A percentile compares a stretch with the other conserved stretches of the same genome.
These are phyloP conservation scores for Pseudogymnoascus sp. DNA, from an alignment of 2,329 filamentous ascomycete species.

Conservation along the genomic window DNA sequence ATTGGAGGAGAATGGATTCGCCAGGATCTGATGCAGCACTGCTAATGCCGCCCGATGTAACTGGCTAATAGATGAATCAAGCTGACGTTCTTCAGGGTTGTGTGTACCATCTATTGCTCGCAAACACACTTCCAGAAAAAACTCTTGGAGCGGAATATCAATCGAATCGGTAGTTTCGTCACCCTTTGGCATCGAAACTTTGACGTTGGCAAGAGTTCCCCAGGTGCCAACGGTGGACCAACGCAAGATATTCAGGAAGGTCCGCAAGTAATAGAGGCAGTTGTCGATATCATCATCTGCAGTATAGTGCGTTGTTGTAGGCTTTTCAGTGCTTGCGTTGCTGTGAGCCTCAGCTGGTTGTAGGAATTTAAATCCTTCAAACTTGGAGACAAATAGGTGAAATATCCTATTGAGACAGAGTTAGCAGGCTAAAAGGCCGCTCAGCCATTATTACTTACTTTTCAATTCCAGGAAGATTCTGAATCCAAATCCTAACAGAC, in stretches of 20 bases:
- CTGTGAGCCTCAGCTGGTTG: conserved; percentile 25
- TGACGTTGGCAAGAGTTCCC: conserved; percentile 59
- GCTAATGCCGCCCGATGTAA: conserved; percentile 65
- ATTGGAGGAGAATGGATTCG: conserved; percentile 52
- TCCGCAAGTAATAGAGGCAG: conserved; percentile 69
- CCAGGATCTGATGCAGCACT: conserved; percentile 61
- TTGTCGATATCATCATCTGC: conserved; percentile 65
- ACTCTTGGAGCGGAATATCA: conserved; percentile 57
- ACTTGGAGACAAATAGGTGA: conserved; percentile 50
- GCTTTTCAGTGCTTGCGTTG: neutral
- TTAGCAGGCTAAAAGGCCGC: conserved; percentile 18
- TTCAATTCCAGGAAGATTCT: conserved; percentile 55
- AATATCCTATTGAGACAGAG: conserved; percentile 43
- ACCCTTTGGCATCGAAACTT: conserved; percentile 41
- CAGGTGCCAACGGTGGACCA: conserved; percentile 63
- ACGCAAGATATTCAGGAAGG: conserved; percentile 64
- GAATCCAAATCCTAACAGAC: conserved; percentile 74
- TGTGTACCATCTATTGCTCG: conserved; percentile 47
- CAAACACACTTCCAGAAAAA: conserved; percentile 60
- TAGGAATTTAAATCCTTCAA: conserved; percentile 49
- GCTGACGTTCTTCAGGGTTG: conserved; percentile 30
- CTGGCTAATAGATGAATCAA: conserved; percentile 49
- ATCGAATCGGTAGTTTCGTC: conserved; percentile 38
- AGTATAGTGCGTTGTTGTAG: conserved; percentile 32
- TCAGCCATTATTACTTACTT: conserved; percentile 38